These are phyloP conservation scores for Epithemia pelagica DNA, from an alignment of 108 stramenopile genomes.

Conservation along the genomic window DNA sequence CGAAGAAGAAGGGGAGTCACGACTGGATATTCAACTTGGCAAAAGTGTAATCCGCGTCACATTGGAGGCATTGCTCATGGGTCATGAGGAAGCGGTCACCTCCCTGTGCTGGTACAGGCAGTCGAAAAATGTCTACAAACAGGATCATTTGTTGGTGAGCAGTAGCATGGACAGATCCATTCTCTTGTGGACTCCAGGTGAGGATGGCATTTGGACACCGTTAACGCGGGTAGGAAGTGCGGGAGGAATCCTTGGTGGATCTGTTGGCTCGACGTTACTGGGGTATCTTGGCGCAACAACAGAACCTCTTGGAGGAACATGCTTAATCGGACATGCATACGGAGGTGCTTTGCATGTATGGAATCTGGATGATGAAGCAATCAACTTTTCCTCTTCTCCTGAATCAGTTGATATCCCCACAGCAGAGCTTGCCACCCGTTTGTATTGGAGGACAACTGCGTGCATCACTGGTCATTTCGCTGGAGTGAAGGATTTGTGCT, in stretches of 20 bases:
- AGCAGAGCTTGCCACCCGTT: constrained; percentile 26
- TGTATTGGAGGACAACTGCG: constrained; percentile 61
- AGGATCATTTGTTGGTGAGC: constrained; percentile 51
- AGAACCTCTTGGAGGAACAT: constrained; percentile 32
- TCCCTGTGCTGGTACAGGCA: constrained; percentile 57
- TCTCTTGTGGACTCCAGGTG: constrained; percentile 60
- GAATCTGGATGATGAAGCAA: constrained; percentile 5
- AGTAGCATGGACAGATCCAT: constrained; percentile 85
- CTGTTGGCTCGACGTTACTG: constrained; percentile 65
- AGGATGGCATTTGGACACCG: constrained; percentile 68
- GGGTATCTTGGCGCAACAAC: constrained; percentile 59
- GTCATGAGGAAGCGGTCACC: constrained; percentile 82
- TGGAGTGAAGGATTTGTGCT: constrained; percentile 63
- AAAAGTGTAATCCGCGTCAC: constrained; percentile 34
- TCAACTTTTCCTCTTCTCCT: constrained; percentile 3
- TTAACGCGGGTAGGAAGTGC: constrained; percentile 83
- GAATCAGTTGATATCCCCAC: background rate
- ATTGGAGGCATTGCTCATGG: constrained; percentile 76
- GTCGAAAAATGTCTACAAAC: constrained; percentile 26
- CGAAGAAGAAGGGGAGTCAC: constrained; percentile 63
- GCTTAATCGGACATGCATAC: constrained; percentile 77
- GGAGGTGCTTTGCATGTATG: constrained; percentile 79
- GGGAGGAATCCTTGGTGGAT: constrained; percentile 79
- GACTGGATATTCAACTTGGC: constrained; percentile 31
- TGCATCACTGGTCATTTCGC: constrained; percentile 85